Conservation (phyloP, 1,284 basidiomycete genomes). For the Cryptococcus sp. region DNA sequence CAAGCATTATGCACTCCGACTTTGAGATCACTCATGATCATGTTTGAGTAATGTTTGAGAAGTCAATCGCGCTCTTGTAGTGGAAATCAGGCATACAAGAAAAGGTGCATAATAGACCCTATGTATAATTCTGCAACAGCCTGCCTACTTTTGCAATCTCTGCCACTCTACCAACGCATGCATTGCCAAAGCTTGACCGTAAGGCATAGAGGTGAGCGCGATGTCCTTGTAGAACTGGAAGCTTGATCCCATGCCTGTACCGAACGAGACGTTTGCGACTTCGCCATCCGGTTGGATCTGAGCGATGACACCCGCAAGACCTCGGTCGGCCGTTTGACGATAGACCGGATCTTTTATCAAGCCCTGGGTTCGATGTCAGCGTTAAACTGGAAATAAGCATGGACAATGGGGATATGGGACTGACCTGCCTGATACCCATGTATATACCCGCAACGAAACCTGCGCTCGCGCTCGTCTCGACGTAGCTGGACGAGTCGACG, state of each 20-base stretch:
- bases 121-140: no score
- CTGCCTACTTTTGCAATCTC: slow-evolving; percentile 21
- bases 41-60: no score
- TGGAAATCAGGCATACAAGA: no score
- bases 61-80: no score
- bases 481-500: slow-evolving; percentile 61
- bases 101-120: no score
- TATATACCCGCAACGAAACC: slow-evolving; percentile 66
- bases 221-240: slow-evolving; percentile 62
- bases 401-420: not conserved
- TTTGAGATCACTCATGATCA: no score
- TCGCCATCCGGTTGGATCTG: slow-evolving; percentile 62
- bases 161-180: slow-evolving; percentile 52
- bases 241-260: slow-evolving; percentile 62
- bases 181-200: slow-evolving; percentile 63
- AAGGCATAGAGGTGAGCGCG: slow-evolving; percentile 65
- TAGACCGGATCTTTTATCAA: slow-evolving; percentile 49
- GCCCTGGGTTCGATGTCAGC: slow-evolving; percentile 7
- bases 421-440: slow-evolving; percentile 58
- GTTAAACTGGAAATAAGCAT: not conserved
- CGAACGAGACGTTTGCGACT: slow-evolving; percentile 62
- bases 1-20: no score
- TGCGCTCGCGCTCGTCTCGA: slow-evolving; percentile 63
- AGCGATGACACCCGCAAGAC: slow-evolving; percentile 59
- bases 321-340: slow-evolving; percentile 56